Evolutionary conservation across 164 flowering plant species (phyloP).

Genomic region (Aristolochia fimbriata): DNA sequence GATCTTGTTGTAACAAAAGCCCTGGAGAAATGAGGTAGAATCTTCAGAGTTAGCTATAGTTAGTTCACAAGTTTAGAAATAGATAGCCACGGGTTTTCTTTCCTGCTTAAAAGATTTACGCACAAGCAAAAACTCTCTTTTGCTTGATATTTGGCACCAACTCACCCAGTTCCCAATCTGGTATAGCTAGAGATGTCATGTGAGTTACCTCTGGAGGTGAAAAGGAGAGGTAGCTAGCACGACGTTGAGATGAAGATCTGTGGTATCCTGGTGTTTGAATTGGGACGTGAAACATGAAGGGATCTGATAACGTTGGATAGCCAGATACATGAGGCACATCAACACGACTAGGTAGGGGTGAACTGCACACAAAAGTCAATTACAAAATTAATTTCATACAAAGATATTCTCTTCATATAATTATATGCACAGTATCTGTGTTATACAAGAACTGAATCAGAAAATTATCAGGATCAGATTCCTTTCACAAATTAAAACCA

Average conservation of each 20-base stretch:
- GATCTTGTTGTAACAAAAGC: no score
- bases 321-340: conserved; percentile 53
- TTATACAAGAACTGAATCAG: neutral
- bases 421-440: neutral
- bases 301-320: conserved; percentile 61
- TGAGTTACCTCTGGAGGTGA: conserved; percentile 87
- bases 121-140: no score
- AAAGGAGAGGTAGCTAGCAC: conserved; percentile 70
- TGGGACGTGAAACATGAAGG: conserved; percentile 35
- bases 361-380: conserved; percentile 26
- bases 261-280: conserved; percentile 53
- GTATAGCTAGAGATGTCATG: neutral
- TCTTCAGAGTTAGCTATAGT: no score
- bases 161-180: no score
- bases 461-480: neutral
- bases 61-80: no score
- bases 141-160: no score
- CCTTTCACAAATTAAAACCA: neutral
- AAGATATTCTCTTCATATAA: neutral
- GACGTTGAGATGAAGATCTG: conserved; percentile 24
- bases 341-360: conserved; percentile 58
- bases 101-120: no score
- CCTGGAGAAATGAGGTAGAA: no score
- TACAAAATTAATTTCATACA: conserved; percentile 2
- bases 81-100: no score